phyloP scores from a whole-genome alignment of 495 filamentous ascomycete species.

The Aspergillus conjunctus region DNA sequence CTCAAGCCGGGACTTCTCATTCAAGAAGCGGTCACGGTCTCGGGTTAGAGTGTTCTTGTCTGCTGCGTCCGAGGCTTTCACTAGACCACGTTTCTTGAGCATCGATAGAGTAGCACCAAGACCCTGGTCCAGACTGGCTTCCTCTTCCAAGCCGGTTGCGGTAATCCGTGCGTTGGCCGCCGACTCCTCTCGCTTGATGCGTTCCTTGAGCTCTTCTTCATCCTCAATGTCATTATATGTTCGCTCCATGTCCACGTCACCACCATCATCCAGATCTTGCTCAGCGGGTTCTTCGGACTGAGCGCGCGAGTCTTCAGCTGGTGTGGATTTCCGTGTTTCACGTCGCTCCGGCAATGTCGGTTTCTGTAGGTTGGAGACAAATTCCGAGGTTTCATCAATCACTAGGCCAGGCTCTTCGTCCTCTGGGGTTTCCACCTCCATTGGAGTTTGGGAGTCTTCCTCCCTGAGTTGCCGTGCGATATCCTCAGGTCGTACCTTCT shows the following conservation, averaged over 20 bases:
- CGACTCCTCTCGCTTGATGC: constrained; percentile 54
- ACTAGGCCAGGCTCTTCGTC: constrained; percentile 73
- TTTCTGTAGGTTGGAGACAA: constrained; percentile 81
- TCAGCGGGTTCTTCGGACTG: constrained; percentile 56
- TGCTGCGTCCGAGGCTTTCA: constrained; percentile 63
- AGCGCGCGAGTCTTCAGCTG: constrained; percentile 39
- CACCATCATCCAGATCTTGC: constrained; percentile 44
- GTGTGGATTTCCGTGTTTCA: constrained; percentile 48
- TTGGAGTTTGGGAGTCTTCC: constrained; percentile 61
- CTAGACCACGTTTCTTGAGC: constrained; percentile 77
- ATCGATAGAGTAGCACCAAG: constrained; percentile 80
- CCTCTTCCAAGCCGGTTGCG: constrained; percentile 80
- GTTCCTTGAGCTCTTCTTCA: constrained; percentile 52
- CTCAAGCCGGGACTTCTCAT: constrained; percentile 73
- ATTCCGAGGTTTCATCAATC: constrained; percentile 93
- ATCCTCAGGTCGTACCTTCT: constrained; percentile 79
- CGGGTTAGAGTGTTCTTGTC: constrained; percentile 70
- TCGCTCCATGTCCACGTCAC: constrained; percentile 65
- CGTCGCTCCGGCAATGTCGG: constrained; percentile 63
- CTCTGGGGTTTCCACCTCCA: constrained; percentile 49
- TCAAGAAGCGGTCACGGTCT: constrained; percentile 76
- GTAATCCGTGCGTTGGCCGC: constrained; percentile 55
- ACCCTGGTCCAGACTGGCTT: constrained; percentile 73
- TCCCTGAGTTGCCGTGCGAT: constrained; percentile 80
- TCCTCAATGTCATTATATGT: constrained; percentile 60